These are phyloP conservation scores for Trichoderma pleuroti DNA, from an alignment of 2,329 filamentous ascomycete genomes.

Conservation along the genomic window DNA sequence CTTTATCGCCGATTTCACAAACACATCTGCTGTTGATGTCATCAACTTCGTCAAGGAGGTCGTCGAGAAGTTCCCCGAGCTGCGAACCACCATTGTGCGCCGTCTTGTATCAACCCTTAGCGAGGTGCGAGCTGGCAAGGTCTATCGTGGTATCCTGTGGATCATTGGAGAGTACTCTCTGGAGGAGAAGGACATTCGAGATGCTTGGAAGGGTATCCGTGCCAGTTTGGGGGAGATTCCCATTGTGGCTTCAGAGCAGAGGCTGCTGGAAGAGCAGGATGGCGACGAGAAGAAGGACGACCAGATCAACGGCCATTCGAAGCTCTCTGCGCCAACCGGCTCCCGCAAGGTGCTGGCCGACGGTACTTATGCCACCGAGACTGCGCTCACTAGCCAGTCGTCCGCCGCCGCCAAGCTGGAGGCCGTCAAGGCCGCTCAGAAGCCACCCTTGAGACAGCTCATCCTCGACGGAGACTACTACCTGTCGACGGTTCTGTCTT, in stretches of 20 bases:
- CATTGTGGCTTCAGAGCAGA: conserved; percentile 91
- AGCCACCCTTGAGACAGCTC: conserved; percentile 88
- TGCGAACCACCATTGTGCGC: conserved; percentile 82
- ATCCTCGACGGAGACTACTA: conserved; percentile 98
- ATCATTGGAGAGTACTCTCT: conserved; percentile 96
- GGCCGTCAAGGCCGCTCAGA: conserved; percentile 94
- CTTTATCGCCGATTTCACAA: conserved; percentile 98
- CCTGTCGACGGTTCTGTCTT: conserved; percentile 88
- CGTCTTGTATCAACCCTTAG: conserved; percentile 84
- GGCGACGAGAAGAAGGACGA: conserved; percentile 60
- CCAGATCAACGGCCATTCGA: conserved; percentile 77
- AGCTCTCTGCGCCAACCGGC: conserved; percentile 70
- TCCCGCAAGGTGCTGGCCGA: conserved; percentile 92
- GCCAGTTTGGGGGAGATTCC: conserved; percentile 94
- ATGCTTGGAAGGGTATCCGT: conserved; percentile 94
- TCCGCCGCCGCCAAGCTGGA: conserved; percentile 87
- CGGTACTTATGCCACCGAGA: conserved; percentile 96
- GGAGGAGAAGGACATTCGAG: conserved; percentile 88
- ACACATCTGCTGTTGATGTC: conserved; percentile 91
- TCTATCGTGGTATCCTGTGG: conserved; percentile 95
- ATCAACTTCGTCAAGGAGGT: conserved; percentile 99
- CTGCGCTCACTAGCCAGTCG: conserved; percentile 88
- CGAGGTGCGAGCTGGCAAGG: conserved; percentile 94
- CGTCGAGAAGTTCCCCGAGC: conserved; percentile 92
- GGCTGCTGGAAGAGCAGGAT: conserved; percentile 81